phyloP scores from a whole-genome alignment of 164 flowering plant genomes.

The Echeveria elegans region DNA sequence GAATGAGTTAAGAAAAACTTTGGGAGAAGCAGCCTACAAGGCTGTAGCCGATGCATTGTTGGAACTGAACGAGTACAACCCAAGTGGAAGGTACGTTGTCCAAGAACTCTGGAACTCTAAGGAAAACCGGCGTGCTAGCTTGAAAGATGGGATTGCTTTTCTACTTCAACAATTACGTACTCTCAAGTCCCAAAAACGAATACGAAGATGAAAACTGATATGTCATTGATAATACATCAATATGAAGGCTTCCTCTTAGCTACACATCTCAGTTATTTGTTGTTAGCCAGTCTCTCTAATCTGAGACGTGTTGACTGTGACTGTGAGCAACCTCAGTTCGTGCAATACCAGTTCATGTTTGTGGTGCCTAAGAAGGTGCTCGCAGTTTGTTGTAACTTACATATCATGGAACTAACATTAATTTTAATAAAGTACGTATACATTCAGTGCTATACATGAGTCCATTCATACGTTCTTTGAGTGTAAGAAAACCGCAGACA shows the following conservation, averaged over 20 bases:
- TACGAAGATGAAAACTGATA: slow-evolving; percentile 13
- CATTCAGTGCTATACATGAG: neutral
- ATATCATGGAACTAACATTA: no score
- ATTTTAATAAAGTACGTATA: neutral
- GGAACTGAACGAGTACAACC: slow-evolving; percentile 22
- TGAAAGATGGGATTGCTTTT: slow-evolving; percentile 18
- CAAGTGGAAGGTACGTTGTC: slow-evolving; percentile 22
- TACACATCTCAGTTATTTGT: no score
- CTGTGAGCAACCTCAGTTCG: neutral
- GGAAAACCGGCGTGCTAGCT: slow-evolving; percentile 17
- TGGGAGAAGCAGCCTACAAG: slow-evolving; percentile 14
- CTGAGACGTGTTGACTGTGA: neutral
- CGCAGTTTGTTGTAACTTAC: neutral
- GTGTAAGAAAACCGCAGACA: neutral
- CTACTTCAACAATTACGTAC: slow-evolving; percentile 12
- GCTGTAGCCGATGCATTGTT: slow-evolving; percentile 18
- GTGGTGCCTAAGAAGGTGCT: neutral
- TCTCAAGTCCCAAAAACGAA: slow-evolving; percentile 13
- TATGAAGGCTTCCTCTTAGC: no score
- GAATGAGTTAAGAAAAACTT: slow-evolving; percentile 14
- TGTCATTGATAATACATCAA: no score
- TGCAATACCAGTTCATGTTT: neutral
- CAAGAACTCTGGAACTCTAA: slow-evolving; percentile 21
- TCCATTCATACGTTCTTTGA: neutral
- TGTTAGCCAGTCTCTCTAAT: no score